A percentile compares a stretch with the other conserved stretches of the same genome.
These are phyloP conservation scores for Cryptococcus sp. DNA, from an alignment of 1,284 basidiomycete genomes.

Conservation along the genomic window DNA sequence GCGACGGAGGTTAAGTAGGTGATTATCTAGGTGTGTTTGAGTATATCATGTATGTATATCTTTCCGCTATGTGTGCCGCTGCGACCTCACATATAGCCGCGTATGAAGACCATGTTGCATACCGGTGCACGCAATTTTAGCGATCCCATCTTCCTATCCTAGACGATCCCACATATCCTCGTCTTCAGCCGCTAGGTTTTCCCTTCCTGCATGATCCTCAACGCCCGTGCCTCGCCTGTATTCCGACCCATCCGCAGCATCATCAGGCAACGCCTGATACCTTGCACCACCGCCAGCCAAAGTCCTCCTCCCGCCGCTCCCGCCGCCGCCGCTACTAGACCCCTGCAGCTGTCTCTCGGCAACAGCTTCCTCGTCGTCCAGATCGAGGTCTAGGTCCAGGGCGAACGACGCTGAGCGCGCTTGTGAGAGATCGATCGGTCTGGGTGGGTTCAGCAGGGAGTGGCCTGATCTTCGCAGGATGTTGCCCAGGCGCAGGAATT, in stretches of 20 bases:
- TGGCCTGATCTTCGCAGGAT: constrained; percentile 92
- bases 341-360: constrained; percentile 39
- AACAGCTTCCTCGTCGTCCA: constrained; percentile 56
- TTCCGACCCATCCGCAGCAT: constrained; percentile 8
- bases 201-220: constrained; percentile 34
- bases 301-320: constrained; percentile 16
- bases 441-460: constrained; percentile 86
- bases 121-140: background rate
- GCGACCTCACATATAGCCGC: too few species aligned
- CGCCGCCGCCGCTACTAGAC: background rate
- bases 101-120: too few species aligned
- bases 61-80: too few species aligned
- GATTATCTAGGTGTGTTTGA: too few species aligned
- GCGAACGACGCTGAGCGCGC: constrained; percentile 53
- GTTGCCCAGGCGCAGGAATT: constrained; percentile 82
- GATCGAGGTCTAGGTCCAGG: constrained; percentile 67
- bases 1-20: too few species aligned
- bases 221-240: constrained; percentile 34
- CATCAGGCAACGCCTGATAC: constrained; percentile 26
- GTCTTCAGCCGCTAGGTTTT: constrained; percentile 39
- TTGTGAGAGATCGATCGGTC: constrained; percentile 79
- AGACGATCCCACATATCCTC: constrained; percentile 48
- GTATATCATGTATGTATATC: too few species aligned
- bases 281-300: constrained; percentile 18
- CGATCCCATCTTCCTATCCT: constrained; percentile 9